Conservation (phyloP, 1,284 basidiomycete genomes). For the Exsudoporus floridanus region DNA sequence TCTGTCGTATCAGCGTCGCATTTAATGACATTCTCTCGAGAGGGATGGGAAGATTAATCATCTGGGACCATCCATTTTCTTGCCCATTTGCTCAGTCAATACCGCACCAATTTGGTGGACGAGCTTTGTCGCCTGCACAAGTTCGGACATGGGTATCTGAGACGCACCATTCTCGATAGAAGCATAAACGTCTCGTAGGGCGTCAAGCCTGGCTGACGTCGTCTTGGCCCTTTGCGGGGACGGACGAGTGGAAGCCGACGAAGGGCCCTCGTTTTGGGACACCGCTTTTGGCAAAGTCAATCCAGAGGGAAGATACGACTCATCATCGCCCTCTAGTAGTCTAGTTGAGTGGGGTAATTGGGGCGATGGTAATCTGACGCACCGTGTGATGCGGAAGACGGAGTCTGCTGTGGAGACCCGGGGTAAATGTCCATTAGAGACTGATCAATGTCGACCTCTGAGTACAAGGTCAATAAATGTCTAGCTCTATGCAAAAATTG, state of each 20-base stretch:
- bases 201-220: constrained; percentile 35
- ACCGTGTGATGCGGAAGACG: constrained; percentile 7
- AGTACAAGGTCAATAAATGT: background rate
- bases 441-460: constrained; percentile 27
- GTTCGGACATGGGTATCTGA: constrained; percentile 40
- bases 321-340: constrained; percentile 1
- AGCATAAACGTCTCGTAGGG: constrained; percentile 36
- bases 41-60: constrained; percentile 8
- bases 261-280: constrained; percentile 11
- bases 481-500: background rate
- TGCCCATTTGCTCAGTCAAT: constrained; percentile 40
- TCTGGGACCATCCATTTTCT: constrained; percentile 24
- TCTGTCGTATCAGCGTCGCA: no score
- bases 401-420: constrained; percentile 8
- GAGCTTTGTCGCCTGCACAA: constrained; percentile 38
- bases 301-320: background rate
- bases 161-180: constrained; percentile 37
- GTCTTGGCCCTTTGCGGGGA: constrained; percentile 33
- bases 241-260: constrained; percentile 10
- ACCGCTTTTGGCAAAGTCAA: constrained; percentile 1
- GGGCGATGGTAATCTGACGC: background rate
- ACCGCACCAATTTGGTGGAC: constrained; percentile 39
- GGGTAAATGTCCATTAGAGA: constrained; percentile 14
- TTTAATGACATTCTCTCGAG: constrained; percentile 7
- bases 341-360: background rate